Conservation (phyloP, 1,139 yeast genomes). For the Trichomonascaceae sp. region DNA sequence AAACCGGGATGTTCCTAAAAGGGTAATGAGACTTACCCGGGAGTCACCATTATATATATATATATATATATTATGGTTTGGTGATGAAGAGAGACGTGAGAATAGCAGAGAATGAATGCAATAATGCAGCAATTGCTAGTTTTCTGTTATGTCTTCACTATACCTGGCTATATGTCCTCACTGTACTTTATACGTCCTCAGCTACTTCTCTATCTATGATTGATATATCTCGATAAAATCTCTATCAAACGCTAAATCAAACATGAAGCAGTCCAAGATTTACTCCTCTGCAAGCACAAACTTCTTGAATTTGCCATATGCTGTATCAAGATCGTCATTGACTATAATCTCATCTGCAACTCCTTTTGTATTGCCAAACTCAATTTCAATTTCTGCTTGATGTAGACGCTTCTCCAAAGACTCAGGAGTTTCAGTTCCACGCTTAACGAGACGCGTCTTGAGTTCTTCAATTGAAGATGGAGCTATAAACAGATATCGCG, state of each 20-base stretch:
- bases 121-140: too few relatives aligned
- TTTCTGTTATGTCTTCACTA: too few relatives aligned
- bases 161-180: too few relatives aligned
- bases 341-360: slow-evolving; percentile 87
- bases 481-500: slow-evolving; percentile 78
- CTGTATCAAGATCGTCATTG: slow-evolving; percentile 85
- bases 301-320: slow-evolving; percentile 71
- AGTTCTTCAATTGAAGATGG: slow-evolving; percentile 87
- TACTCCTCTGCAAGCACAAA: slow-evolving; percentile 34
- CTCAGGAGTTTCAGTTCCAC: slow-evolving; percentile 93
- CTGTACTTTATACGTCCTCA: too few relatives aligned
- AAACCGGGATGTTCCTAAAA: too few relatives aligned
- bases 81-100: too few relatives aligned
- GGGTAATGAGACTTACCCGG: too few relatives aligned
- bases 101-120: too few relatives aligned
- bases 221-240: background rate
- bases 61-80: too few relatives aligned
- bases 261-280: too few relatives aligned
- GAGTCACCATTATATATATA: too few relatives aligned
- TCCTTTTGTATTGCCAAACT: slow-evolving; percentile 73
- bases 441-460: slow-evolving; percentile 64
- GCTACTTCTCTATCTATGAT: background rate
- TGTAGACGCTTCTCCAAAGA: slow-evolving; percentile 73
- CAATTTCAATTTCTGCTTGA: slow-evolving; percentile 86
- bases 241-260: background rate